Evolutionary conservation across 192 early-diverging fungal genomes (phyloP), one percentile per base, ranked within the genome.

Genomic region (Coemansia sp.): DNA sequence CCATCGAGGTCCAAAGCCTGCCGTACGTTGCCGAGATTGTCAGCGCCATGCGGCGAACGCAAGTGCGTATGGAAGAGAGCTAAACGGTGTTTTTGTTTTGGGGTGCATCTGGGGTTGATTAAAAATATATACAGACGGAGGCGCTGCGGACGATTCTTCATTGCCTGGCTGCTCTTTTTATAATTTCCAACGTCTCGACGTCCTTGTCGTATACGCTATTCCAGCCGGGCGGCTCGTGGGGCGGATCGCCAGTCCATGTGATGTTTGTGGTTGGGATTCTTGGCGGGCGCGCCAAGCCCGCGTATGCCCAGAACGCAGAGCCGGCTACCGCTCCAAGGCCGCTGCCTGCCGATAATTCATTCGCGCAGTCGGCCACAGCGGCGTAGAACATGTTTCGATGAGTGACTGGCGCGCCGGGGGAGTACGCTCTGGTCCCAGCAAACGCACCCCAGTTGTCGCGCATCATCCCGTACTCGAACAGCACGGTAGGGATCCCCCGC

Each of bases 231-330:
- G 72, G 72, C 67, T 88, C 86, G 66, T 88, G 87, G 6, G 84
- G 86, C 41, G 87, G 87, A 51, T 88, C 86, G 58, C 88, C 87
- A 21, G 77, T 75, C 84, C 86, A 89, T 51, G 44, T 64, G 23
- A 75, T 62, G 46, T 35, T 26, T 5, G 64, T 70, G 1, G 66
- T 81, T 2, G 76, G 75, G 9, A 38, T 21, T 62, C 64, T 56
- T 21, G 69, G 82, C 6, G 88, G 84, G 16, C 86, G 66, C 7
- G 80, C 84, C 8, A 57, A 45, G 48, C 90, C 89, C 20, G 85
- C 60, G 45, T 86, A 91, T 15, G 87, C 89, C 90, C 90, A 91
- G 64, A 91, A 91, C 11, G 81, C 77, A n/a, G 74, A 66, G 16
- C 90, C 89, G 0, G 68, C 69, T 30, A 80, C 75, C 7, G 69